phyloP scores from a whole-genome alignment of 495 filamentous ascomycete genomes.

The Aspergillus homomorphus region DNA sequence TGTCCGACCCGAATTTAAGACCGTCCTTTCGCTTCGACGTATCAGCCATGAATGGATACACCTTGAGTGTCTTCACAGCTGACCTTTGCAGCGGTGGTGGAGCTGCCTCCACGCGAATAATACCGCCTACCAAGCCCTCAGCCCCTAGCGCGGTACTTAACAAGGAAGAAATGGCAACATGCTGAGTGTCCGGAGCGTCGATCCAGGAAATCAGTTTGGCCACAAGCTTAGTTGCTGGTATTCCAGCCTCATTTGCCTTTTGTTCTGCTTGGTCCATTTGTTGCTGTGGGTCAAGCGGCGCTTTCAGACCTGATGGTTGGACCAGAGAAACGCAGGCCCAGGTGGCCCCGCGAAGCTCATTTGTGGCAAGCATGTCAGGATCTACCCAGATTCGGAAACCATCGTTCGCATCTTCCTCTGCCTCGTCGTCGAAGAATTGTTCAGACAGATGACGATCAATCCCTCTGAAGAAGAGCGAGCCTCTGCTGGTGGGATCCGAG shows the following conservation, averaged over 20 bases:
- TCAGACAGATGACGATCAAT: conserved; percentile 63
- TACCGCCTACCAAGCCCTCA: conserved; percentile 75
- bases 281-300: conserved; percentile 70
- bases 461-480: conserved; percentile 71
- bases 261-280: conserved; percentile 60
- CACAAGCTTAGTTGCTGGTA: conserved; percentile 66
- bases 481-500: conserved; percentile 56
- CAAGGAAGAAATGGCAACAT: conserved; percentile 70
- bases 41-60: conserved; percentile 70
- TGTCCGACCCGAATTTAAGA: conserved; percentile 85
- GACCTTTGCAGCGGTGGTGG: conserved; percentile 56
- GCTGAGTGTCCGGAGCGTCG: conserved; percentile 76
- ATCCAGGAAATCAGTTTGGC: conserved; percentile 77
- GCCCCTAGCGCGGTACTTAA: conserved; percentile 69
- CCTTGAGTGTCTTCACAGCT: conserved; percentile 56
- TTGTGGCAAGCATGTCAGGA: conserved; percentile 63
- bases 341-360: conserved; percentile 65
- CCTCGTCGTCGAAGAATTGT: conserved; percentile 69
- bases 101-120: conserved; percentile 78
- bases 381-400: conserved; percentile 83
- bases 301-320: conserved; percentile 73
- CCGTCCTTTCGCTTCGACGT: conserved; percentile 54
- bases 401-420: conserved; percentile 46
- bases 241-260: conserved; percentile 53
- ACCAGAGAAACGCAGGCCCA: conserved; percentile 76